phyloP scores from a whole-genome alignment of 176 grass and related monocot genomes.

The Stipa capillata region DNA sequence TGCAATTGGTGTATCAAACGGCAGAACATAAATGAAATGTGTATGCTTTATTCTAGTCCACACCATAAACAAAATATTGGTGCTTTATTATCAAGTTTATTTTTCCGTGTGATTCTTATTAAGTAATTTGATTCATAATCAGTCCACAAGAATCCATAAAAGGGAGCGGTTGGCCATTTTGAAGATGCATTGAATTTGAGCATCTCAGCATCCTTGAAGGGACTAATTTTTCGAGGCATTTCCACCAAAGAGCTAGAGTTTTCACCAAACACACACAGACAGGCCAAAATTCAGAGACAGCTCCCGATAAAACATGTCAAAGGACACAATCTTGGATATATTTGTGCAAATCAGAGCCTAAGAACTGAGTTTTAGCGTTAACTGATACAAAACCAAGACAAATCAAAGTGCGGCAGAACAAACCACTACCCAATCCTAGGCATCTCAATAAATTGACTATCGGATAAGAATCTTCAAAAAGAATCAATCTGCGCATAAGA shows the following conservation, averaged over 20 bases:
- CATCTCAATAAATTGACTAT: conserved; percentile 2
- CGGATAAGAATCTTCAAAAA: conserved; percentile 7
- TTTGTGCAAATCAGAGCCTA: conserved; percentile 11
- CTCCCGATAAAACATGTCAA: neutral
- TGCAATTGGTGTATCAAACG: conserved; percentile 3
- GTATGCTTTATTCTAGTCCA: neutral
- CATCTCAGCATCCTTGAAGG: neutral
- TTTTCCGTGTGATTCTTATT: too few relatives aligned
- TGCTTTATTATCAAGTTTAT: too few relatives aligned
- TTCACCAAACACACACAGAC: too few relatives aligned
- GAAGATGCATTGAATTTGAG: neutral
- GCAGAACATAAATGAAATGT: neutral
- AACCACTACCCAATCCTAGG: neutral
- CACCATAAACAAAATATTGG: neutral
- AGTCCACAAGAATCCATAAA: neutral
- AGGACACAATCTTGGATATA: neutral
- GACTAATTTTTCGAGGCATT: neutral
- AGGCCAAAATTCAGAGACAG: neutral
- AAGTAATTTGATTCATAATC: too few relatives aligned
- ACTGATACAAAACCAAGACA: neutral
- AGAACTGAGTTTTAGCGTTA: neutral
- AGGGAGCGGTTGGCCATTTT: neutral
- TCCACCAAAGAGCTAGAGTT: neutral
- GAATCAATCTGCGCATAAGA: conserved; percentile 16
- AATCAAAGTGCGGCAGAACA: neutral